Conservation (phyloP, 371 early-diverging fungal species). For the Lichtheimia corymbifera region DNA sequence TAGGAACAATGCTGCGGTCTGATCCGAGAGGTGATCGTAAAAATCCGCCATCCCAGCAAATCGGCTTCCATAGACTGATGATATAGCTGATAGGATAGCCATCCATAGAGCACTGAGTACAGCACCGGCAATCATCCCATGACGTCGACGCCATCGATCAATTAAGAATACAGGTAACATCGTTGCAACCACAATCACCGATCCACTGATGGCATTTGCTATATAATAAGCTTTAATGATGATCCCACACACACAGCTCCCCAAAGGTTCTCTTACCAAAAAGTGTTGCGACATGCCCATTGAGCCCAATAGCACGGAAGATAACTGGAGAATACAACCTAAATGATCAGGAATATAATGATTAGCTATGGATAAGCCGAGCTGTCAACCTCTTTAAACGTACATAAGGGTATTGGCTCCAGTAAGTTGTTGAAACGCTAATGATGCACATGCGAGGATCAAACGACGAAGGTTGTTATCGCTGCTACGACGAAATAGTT, state of each 20-base stretch:
- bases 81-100: constrained; percentile 47
- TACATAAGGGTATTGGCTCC: constrained; percentile 80
- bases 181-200: constrained; percentile 9
- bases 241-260: background rate
- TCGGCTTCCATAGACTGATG: constrained; percentile 38
- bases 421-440: constrained; percentile 74
- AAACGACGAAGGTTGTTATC: constrained; percentile 58
- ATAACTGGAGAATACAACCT: constrained; percentile 12
- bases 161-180: constrained; percentile 28
- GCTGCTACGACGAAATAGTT: constrained; percentile 20
- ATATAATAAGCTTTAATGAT: background rate
- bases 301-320: background rate
- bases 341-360: background rate
- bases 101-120: constrained; percentile 42
- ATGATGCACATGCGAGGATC: constrained; percentile 68
- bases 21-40: background rate
- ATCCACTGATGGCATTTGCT: constrained; percentile 11
- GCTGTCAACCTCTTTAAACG: background rate
- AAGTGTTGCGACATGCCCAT: background rate
- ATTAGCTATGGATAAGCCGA: background rate
- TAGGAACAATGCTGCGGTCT: background rate
- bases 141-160: constrained; percentile 69
- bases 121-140: constrained; percentile 53
- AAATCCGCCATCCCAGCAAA: background rate
- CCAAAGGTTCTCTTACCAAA: constrained; percentile 2